phyloP scores from a whole-genome alignment of 164 flowering plant species.

The Sedum album region DNA sequence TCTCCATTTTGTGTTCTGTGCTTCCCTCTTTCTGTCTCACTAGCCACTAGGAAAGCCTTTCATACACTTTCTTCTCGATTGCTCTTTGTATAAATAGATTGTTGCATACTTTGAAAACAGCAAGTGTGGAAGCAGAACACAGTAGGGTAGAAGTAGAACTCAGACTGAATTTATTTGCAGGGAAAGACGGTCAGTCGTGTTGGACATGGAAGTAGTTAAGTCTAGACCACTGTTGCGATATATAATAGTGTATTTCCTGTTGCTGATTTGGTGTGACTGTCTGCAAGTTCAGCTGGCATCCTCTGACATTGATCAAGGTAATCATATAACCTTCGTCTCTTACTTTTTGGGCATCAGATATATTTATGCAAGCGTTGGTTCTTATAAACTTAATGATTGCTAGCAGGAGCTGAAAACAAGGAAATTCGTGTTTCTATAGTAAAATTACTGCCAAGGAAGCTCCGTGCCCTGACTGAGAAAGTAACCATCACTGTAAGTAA shows the following conservation, averaged over 20 bases:
- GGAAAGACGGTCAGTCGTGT: not conserved
- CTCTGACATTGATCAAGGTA: conserved; percentile 10
- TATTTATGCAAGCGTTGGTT: not conserved
- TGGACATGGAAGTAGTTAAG: not conserved
- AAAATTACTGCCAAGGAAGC: conserved; percentile 26
- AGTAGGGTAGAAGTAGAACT: conserved; percentile 10
- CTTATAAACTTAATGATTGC: not conserved
- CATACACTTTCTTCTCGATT: not conserved
- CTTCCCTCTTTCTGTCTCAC: conserved; percentile 12
- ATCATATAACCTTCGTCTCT: conserved; percentile 11
- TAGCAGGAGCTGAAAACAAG: not conserved
- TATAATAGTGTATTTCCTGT: conserved; percentile 10
- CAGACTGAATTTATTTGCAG: not conserved
- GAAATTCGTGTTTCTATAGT: conserved; percentile 9
- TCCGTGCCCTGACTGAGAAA: conserved; percentile 11
- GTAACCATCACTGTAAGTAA: conserved; percentile 11
- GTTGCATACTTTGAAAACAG: not conserved
- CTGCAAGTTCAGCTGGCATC: conserved; percentile 11
- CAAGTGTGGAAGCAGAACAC: not conserved
- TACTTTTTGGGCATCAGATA: conserved; percentile 6
- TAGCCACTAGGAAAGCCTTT: not conserved
- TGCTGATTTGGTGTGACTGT: conserved; percentile 16
- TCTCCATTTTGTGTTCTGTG: conserved; percentile 31
- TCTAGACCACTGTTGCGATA: not conserved
- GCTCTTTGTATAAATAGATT: conserved; percentile 7